These are phyloP conservation scores for Aspergillus tanneri DNA, from an alignment of 2,329 filamentous ascomycete species.

Conservation along the genomic window DNA sequence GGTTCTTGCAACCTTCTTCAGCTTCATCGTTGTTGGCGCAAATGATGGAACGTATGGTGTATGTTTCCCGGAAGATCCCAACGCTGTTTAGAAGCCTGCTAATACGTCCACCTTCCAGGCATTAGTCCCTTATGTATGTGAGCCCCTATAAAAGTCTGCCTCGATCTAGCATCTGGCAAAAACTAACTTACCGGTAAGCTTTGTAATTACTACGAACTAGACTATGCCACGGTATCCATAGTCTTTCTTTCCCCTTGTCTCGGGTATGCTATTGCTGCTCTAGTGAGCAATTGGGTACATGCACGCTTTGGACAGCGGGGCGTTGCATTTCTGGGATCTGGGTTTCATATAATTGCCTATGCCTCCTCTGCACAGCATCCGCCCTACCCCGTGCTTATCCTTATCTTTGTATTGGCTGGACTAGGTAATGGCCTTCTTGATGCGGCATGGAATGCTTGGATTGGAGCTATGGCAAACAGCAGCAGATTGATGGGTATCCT, in stretches of 20 bases:
- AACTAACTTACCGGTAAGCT: constrained; percentile 29
- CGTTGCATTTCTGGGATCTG: constrained; percentile 63
- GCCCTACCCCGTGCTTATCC: constrained; percentile 65
- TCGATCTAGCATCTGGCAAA: not conserved
- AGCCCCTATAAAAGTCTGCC: no score
- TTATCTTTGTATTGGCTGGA: constrained; percentile 65
- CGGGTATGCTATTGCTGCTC: constrained; percentile 49
- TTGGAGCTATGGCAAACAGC: constrained; percentile 69
- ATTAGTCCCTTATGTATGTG: constrained; percentile 49
- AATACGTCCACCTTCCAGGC: no score
- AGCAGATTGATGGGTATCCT: constrained; percentile 72
- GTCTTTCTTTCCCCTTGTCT: constrained; percentile 51
- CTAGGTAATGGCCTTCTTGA: constrained; percentile 67
- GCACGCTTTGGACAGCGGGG: constrained; percentile 63
- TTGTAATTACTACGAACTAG: constrained; percentile 45
- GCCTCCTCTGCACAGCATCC: constrained; percentile 63
- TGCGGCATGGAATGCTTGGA: constrained; percentile 59
- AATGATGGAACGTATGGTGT: constrained; percentile 58
- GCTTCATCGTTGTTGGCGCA: constrained; percentile 56
- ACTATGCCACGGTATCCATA: constrained; percentile 44
- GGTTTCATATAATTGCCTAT: constrained; percentile 30
- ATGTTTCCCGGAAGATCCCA: constrained; percentile 9
- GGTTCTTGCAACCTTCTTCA: constrained; percentile 54
- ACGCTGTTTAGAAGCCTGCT: constrained; percentile 7
- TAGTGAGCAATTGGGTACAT: constrained; percentile 47